Evolutionary conservation across 2,329 filamentous ascomycete genomes (phyloP).

Genomic region (Berkeleyomyces basicola): DNA sequence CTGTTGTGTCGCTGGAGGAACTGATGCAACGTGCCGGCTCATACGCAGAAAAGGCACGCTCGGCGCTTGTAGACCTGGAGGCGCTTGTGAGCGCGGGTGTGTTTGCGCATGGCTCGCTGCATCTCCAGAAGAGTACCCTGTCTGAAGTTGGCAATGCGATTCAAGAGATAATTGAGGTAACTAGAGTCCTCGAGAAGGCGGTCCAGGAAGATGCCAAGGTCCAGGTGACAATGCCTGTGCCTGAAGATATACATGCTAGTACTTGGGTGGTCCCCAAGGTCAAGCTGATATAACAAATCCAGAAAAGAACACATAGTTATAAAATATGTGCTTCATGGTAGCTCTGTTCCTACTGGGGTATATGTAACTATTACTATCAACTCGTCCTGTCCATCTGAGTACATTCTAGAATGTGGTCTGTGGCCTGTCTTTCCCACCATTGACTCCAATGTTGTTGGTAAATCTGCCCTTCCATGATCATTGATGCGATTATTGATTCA

Average conservation of each 20-base stretch:
- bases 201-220: conserved; percentile 21
- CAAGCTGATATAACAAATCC: background rate
- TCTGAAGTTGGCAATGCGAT: background rate
- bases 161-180: background rate
- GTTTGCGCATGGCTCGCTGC: conserved; percentile 5
- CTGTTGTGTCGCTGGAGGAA: conserved; percentile 15
- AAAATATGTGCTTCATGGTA: background rate
- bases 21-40: background rate
- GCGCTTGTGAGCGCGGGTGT: background rate
- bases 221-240: background rate
- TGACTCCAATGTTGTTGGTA: background rate
- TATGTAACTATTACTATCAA: background rate
- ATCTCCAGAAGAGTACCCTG: conserved; percentile 1
- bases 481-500: background rate
- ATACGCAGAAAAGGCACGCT: background rate
- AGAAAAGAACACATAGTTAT: background rate
- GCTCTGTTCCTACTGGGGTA: background rate
- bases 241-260: conserved; percentile 3
- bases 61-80: background rate
- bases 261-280: conserved; percentile 10
- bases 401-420: too few relatives aligned
- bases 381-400: background rate
- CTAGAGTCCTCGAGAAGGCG: conserved; percentile 29
- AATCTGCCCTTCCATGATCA: background rate
- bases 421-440: too few relatives aligned